A percentile compares a stretch with the other conserved stretches of the same genome.
Conservation (phyloP, 2,329 filamentous ascomycete genomes). For the Sphaerulina populicola region DNA sequence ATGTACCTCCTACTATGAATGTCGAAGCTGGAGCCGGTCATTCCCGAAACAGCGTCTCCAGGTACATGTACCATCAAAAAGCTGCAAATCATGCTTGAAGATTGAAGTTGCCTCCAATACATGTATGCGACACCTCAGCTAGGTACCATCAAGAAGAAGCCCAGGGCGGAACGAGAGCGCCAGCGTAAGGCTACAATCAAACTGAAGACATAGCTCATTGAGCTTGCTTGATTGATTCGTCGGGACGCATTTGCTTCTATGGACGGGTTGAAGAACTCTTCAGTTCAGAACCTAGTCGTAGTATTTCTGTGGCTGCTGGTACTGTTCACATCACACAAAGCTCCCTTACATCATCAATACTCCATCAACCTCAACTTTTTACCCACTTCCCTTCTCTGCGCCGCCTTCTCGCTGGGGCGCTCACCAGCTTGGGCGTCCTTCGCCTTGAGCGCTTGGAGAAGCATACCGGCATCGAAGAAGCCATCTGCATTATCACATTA, state of each 20-base stretch:
- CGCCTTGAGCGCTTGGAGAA: slow-evolving; percentile 76
- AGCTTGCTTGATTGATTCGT: background rate
- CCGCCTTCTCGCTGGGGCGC: slow-evolving; percentile 47
- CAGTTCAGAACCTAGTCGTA: too few species aligned
- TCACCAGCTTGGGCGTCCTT: slow-evolving; percentile 46
- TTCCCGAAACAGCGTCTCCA: too few species aligned
- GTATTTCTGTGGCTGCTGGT: too few species aligned
- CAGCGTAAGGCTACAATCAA: background rate
- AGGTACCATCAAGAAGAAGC: too few species aligned
- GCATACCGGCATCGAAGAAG: slow-evolving; percentile 95
- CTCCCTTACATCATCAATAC: slow-evolving; percentile 42
- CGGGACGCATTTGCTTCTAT: too few species aligned
- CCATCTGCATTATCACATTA: slow-evolving; percentile 55
- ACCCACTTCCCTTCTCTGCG: slow-evolving; percentile 59
- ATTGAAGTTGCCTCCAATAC: too few species aligned
- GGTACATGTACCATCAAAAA: too few species aligned
- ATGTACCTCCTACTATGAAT: too few species aligned
- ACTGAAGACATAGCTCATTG: background rate
- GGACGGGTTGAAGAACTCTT: too few species aligned
- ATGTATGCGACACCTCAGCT: too few species aligned
- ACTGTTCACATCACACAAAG: background rate
- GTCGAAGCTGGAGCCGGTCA: background rate
- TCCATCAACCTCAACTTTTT: slow-evolving; percentile 65
- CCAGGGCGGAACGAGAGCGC: background rate
- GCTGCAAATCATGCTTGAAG: too few species aligned